Evolutionary conservation across 495 filamentous ascomycete genomes (phyloP).

Genomic region (Arthonia radiata): DNA sequence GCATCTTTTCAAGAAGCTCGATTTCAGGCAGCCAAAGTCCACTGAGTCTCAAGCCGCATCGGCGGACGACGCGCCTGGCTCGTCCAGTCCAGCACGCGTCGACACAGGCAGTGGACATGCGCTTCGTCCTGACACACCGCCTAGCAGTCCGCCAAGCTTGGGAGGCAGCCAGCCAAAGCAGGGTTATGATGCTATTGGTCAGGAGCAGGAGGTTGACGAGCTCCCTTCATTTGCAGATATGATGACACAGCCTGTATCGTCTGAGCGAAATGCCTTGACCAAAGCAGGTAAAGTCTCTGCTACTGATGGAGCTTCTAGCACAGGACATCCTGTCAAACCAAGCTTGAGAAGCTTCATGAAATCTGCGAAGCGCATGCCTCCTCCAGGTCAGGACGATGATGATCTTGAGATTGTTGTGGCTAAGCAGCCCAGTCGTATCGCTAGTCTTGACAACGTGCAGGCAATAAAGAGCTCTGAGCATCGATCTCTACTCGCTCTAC

Average conservation of each 20-base stretch:
- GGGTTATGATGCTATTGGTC: too few relatives aligned
- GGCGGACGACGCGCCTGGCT: constrained; percentile 5
- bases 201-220: too few relatives aligned
- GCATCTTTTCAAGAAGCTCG: constrained; percentile 64
- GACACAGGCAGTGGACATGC: constrained; percentile 24
- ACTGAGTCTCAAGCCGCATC: constrained; percentile 8
- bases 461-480: constrained; percentile 31
- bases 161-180: too few relatives aligned
- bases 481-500: constrained; percentile 37
- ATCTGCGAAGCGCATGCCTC: too few relatives aligned
- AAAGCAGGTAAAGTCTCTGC: too few relatives aligned
- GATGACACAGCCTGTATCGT: too few relatives aligned
- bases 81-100: constrained; percentile 7
- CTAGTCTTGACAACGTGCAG: constrained; percentile 47
- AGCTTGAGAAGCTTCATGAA: too few relatives aligned
- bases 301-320: too few relatives aligned
- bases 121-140: constrained; percentile 20
- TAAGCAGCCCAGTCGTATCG: constrained; percentile 15
- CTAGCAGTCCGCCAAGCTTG: constrained; percentile 11
- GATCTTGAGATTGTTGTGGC: constrained; percentile 35
- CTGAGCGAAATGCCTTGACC: too few relatives aligned
- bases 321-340: too few relatives aligned
- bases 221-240: too few relatives aligned
- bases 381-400: too few relatives aligned
- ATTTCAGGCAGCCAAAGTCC: constrained; percentile 29